Evolutionary conservation across 2,329 filamentous ascomycete species (phyloP).

Genomic region (Pseudogymnoascus sp.): DNA sequence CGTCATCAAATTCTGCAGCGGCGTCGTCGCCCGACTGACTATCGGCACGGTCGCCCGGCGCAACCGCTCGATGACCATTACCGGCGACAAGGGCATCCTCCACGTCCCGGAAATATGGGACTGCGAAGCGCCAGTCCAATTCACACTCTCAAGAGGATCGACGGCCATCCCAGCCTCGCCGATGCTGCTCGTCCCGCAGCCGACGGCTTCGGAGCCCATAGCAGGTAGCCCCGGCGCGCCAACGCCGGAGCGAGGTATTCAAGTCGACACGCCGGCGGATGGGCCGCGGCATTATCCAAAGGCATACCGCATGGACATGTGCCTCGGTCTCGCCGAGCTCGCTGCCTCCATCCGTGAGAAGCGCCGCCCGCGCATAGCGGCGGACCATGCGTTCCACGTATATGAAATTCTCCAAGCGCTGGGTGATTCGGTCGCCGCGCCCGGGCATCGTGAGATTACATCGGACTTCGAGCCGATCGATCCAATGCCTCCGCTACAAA

Average conservation of each 20-base stretch:
- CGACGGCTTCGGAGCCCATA: background rate
- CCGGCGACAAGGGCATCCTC: background rate
- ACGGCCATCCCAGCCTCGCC: background rate
- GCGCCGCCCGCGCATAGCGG: background rate
- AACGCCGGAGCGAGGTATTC: background rate
- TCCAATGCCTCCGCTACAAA: background rate
- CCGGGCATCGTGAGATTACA: background rate
- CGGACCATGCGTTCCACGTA: background rate
- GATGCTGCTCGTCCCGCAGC: background rate
- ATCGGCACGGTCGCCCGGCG: background rate
- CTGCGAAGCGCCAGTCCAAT: background rate
- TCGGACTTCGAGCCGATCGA: background rate
- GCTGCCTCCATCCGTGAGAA: background rate
- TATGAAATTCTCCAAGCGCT: background rate
- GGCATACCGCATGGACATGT: background rate
- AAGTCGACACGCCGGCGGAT: background rate
- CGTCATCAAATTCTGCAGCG: background rate
- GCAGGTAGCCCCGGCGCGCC: background rate
- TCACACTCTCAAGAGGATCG: background rate
- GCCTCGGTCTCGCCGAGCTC: background rate
- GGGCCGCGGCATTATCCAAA: background rate
- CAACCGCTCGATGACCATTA: background rate
- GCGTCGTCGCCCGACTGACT: background rate
- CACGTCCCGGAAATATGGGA: background rate
- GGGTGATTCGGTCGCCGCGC: background rate